phyloP scores from a whole-genome alignment of 2,329 filamentous ascomycete species.

The Stromatinia cepivora region DNA sequence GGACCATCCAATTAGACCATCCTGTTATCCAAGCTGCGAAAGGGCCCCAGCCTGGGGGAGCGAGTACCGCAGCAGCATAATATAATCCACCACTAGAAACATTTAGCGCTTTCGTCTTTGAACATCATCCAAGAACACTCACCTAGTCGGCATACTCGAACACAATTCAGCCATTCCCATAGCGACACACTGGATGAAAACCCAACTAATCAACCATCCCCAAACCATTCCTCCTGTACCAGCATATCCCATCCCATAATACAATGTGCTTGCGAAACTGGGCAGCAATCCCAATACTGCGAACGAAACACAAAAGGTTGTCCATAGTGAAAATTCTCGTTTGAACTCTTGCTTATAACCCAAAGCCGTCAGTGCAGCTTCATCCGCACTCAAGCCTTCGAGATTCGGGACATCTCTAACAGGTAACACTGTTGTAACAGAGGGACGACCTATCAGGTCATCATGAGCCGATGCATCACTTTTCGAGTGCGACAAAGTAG shows the following conservation, averaged over 20 bases:
- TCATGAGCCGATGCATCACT: slow-evolving; percentile 25
- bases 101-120: slow-evolving; percentile 5
- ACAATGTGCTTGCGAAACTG: slow-evolving; percentile 69
- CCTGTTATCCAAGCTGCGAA: slow-evolving; percentile 69
- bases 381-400: slow-evolving; percentile 53
- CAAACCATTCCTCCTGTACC: slow-evolving; percentile 67
- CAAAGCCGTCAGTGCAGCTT: slow-evolving; percentile 60
- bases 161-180: slow-evolving; percentile 71
- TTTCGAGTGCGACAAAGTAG: slow-evolving; percentile 7
- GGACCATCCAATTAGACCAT: slow-evolving; percentile 70
- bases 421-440: slow-evolving; percentile 53
- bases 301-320: slow-evolving; percentile 73
- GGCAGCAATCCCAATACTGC: slow-evolving; percentile 70
- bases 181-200: slow-evolving; percentile 70
- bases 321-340: slow-evolving; percentile 72
- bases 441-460: slow-evolving; percentile 25
- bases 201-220: slow-evolving; percentile 73
- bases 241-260: slow-evolving; percentile 65
- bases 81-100: slow-evolving; percentile 62
- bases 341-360: slow-evolving; percentile 56
- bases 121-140: slow-evolving; percentile 24
- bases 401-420: slow-evolving; percentile 49
- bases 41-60: slow-evolving; percentile 64
- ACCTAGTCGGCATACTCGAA: slow-evolving; percentile 69
- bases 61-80: slow-evolving; percentile 71